A percentile compares a stretch with the other conserved stretches of the same genome.
These are phyloP conservation scores for Thielaviopsis ethacetica DNA, from an alignment of 2,329 filamentous ascomycete species.

Conservation along the genomic window DNA sequence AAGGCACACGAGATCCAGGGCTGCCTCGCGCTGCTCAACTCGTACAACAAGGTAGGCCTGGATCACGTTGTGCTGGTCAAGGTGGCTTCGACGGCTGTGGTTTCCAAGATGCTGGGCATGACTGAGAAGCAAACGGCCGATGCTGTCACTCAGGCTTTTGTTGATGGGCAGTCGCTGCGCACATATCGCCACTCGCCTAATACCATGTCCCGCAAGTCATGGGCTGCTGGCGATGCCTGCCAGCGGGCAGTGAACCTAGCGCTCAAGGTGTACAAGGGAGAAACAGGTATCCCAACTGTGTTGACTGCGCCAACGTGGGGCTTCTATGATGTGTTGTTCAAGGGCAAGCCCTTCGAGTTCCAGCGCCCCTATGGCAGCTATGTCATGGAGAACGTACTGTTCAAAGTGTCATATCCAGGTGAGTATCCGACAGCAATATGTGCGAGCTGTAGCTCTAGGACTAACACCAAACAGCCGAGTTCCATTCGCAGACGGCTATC, in stretches of 20 bases:
- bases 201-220: constrained; percentile 99
- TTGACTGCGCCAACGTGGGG: constrained; percentile 89
- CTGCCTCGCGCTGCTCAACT: constrained; percentile 91
- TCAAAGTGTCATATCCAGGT: constrained; percentile 98
- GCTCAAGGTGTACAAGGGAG: constrained; percentile 80
- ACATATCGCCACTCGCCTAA: constrained; percentile 97
- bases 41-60: constrained; percentile 94
- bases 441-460: too few species aligned
- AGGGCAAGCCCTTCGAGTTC: constrained; percentile 90
- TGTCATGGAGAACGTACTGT: constrained; percentile 99
- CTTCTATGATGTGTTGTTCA: constrained; percentile 97
- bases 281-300: constrained; percentile 80
- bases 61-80: constrained; percentile 98
- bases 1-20: constrained; percentile 99
- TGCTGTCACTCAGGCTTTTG: constrained; percentile 92
- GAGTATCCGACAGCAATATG: constrained; percentile 19
- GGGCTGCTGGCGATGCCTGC: constrained; percentile 96
- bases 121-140: constrained; percentile 82
- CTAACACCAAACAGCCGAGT: constrained; percentile 47
- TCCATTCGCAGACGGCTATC: constrained; percentile 96
- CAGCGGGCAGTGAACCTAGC: constrained; percentile 85
- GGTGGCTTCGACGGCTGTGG: constrained; percentile 85
- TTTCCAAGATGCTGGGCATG: constrained; percentile 88
- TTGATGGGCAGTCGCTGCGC: constrained; percentile 86
- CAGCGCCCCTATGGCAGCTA: constrained; percentile 94